These are phyloP conservation scores for Blastobotrys americana DNA, from an alignment of 805 yeast species.

Conservation along the genomic window DNA sequence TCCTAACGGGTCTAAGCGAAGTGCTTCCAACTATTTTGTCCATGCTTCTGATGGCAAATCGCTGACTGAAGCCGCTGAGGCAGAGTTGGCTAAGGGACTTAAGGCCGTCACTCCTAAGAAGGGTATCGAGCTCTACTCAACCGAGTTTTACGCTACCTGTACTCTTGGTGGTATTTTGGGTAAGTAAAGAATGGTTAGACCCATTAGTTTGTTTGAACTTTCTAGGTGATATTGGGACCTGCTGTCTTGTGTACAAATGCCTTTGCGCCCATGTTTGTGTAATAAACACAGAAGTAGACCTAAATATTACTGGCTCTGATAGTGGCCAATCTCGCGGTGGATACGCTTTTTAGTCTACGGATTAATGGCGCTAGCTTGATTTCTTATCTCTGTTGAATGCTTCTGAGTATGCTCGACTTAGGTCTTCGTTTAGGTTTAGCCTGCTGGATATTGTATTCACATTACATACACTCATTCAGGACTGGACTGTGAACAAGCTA, in stretches of 20 bases:
- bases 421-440: too few relatives aligned
- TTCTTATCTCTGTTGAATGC: too few relatives aligned
- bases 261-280: too few relatives aligned
- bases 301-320: too few relatives aligned
- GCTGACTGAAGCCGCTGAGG: conserved; percentile 28
- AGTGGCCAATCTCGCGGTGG: too few relatives aligned
- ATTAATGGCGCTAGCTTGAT: too few relatives aligned
- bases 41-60: conserved; percentile 24
- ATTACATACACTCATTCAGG: too few relatives aligned
- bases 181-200: conserved; percentile 9
- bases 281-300: too few relatives aligned
- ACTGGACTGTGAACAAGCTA: too few relatives aligned
- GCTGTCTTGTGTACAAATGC: neutral
- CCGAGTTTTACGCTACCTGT: conserved; percentile 65
- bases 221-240: neutral
- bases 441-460: too few relatives aligned
- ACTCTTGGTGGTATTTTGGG: conserved; percentile 59
- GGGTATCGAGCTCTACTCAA: conserved; percentile 42
- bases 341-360: too few relatives aligned
- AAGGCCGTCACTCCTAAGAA: conserved; percentile 16
- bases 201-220: neutral
- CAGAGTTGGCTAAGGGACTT: conserved; percentile 28
- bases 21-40: conserved; percentile 30
- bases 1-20: conserved; percentile 28
- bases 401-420: too few relatives aligned